Base-by-base conservation (phyloP, 1,139 yeast genomes). In the Lodderomyces theae region DNA sequence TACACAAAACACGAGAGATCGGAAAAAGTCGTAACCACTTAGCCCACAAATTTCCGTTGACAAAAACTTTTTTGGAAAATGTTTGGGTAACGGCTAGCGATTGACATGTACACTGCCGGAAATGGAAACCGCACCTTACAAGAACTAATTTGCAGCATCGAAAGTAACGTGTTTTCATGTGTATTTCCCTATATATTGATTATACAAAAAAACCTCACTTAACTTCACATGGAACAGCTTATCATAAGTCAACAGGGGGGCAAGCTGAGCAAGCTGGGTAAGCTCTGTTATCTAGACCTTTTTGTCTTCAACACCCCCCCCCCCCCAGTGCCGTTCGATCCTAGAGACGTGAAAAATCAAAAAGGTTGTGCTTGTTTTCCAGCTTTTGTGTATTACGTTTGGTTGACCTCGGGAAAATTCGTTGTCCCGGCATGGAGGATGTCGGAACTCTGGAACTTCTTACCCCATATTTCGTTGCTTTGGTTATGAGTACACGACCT, bases 1-100 rank as follows among this genome's bases (percentile, higher is more conserved):
- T 28, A 28, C 31, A 28, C 31, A 28, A 28, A 28, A 28, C 6
- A 21, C 15, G 12, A 12, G 12, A 24, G 21, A 12, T 12, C 34
- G 34, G 34, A 31, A 18, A 31, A 31, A 6, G 11, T 31, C 34
- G 34, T 31, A 31, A 31, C 34, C 3, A 10, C 24, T 31, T 24
- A 31, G 23, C 34, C 34, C 13, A 30, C 19, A 10, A 11, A 18
- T 31, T 31, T 12, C 34, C 24, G 24, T 19, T 30, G 12, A 6
- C 21, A 10, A 31, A 11, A 3, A 18, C 5, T 11, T n/a, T 19
- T 13, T 24, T 24, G 26, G 12, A n/a, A n/a, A n/a, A n/a, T n/a
- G n/a, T n/a, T n/a, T n/a, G n/a, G n/a, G n/a, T n/a, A n/a, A n/a
- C n/a, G n/a, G n/a, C n/a, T n/a, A n/a, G n/a, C n/a, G n/a, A n/a